Base-by-base conservation (phyloP, 257 asterid genomes). In the Linaria vulgaris region DNA sequence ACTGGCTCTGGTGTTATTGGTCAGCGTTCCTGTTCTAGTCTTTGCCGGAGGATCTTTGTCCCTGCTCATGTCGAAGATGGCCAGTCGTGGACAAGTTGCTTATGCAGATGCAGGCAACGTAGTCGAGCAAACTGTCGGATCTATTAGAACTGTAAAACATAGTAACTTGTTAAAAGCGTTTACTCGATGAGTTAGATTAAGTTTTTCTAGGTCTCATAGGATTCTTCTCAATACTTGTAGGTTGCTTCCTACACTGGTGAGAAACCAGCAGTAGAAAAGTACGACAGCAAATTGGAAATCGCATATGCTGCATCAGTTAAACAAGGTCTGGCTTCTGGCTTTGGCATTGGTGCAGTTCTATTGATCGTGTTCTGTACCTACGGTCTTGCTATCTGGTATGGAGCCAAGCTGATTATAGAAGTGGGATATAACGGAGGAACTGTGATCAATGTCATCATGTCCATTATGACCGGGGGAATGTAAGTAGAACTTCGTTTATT, bases 71-170 rank as follows among this genome's bases (percentile, higher is more conserved):
- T 21, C 90, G 8, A 83, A 72, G 74, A 75, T 84, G 74, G 72
- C 95, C 2, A 75, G 76, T 37, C 72, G 45, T 0, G 90, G 83
- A 39, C 96, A 85, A 72, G 41, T 50, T 49, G 95, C 96, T 41
- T 88, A 88, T 62, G 89, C 96, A 20, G 81, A 77, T 34, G 96
- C 96, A 14, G 91, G 90, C 52, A 79, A 79, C 58, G 85, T 88
- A 21, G 84, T 76, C 17, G 96, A 88, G 50, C 96, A 88, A 57
- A 79, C 92, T 0, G 71, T 88, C 21, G 92, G 95, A 72, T 86
- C 90, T 48, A 86, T 85, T 61, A 79, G 95, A 70, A 88, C 95
- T 73, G 96, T 88, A 80, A 52, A 15, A 45, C 0, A 39, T 31
- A 4, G n/a, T 14, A 8, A 21, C 47, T 14, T 44, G 31, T 30